Evolutionary conservation across 1,139 yeast species (phyloP).

Genomic region (Candida sp.): DNA sequence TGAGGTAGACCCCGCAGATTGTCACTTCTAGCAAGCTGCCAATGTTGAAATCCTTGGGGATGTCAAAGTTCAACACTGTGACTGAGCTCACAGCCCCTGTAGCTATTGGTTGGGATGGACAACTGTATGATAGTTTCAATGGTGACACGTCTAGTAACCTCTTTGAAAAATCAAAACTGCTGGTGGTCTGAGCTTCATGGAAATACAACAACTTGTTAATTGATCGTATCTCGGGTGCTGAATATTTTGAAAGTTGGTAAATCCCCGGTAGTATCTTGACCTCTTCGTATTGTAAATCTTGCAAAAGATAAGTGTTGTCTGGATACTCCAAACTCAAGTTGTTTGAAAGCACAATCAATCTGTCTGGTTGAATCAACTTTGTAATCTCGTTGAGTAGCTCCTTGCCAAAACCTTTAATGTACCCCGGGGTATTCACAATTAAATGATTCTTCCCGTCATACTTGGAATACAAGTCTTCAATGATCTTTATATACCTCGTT

Average conservation of each 20-base stretch:
- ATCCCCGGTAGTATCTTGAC: constrained; percentile 29
- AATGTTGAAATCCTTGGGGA: constrained; percentile 24
- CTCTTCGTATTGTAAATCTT: constrained; percentile 23
- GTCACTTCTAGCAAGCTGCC: constrained; percentile 55
- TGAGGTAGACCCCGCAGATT: constrained; percentile 50
- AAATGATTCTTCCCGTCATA: constrained; percentile 31
- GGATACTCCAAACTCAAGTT: constrained; percentile 21
- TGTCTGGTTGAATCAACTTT: constrained; percentile 52
- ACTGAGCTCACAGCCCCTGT: constrained; percentile 23
- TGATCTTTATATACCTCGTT: constrained; percentile 49
- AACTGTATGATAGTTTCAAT: constrained; percentile 43
- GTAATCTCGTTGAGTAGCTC: constrained; percentile 61
- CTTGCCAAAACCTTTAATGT: constrained; percentile 91
- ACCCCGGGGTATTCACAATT: constrained; percentile 86
- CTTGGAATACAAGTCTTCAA: constrained; percentile 39
- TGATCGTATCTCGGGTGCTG: constrained; percentile 56
- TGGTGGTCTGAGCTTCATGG: constrained; percentile 37
- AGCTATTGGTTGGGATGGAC: neutral
- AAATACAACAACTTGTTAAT: constrained; percentile 57
- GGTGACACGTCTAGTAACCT: constrained; percentile 58
- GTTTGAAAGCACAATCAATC: constrained; percentile 43
- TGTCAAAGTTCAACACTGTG: constrained; percentile 37
- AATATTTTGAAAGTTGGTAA: constrained; percentile 37
- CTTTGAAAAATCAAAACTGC: constrained; percentile 45
- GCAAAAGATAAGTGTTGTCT: constrained; percentile 29